Evolutionary conservation across 768 basidiomycete species (phyloP).

Genomic region (Panellus pusillus): DNA sequence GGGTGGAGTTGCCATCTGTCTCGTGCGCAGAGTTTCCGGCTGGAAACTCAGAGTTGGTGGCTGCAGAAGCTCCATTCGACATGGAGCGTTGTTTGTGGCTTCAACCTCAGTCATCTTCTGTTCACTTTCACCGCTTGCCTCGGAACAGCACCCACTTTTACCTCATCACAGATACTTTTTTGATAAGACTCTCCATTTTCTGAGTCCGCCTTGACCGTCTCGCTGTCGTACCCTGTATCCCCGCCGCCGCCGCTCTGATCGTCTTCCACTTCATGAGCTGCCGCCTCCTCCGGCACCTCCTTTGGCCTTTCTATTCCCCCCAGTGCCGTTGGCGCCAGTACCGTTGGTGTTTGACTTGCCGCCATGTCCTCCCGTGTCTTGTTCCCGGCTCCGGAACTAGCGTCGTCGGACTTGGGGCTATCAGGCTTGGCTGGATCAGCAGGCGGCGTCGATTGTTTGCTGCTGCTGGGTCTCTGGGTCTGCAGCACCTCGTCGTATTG

Average conservation of each 20-base stretch:
- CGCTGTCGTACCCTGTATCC: constrained; percentile 12
- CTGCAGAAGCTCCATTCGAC: neutral
- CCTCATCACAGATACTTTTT: constrained; percentile 16
- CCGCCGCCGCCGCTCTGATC: constrained; percentile 10
- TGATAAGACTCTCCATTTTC: constrained; percentile 7
- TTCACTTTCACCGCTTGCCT: constrained; percentile 1
- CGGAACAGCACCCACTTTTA: constrained; percentile 3
- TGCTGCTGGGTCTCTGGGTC: constrained; percentile 11
- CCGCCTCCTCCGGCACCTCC: constrained; percentile 12
- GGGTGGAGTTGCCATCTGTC: neutral
- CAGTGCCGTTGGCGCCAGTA: constrained; percentile 7
- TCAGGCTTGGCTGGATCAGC: neutral
- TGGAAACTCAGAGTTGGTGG: neutral
- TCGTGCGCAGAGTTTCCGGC: neutral
- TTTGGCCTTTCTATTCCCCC: constrained; percentile 15
- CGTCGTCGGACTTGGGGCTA: constrained; percentile 14
- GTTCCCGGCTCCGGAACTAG: constrained; percentile 18
- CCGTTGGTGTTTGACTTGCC: constrained; percentile 14
- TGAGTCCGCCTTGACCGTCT: constrained; percentile 8
- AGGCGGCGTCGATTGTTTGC: constrained; percentile 4
- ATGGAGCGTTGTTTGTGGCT: neutral
- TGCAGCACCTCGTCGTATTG: constrained; percentile 15
- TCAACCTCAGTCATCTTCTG: neutral
- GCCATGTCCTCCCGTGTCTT: constrained; percentile 13
- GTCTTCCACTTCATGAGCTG: constrained; percentile 13